Base-by-base conservation (phyloP, 2,329 filamentous ascomycete genomes). In the Exophiala lecanii-corni region DNA sequence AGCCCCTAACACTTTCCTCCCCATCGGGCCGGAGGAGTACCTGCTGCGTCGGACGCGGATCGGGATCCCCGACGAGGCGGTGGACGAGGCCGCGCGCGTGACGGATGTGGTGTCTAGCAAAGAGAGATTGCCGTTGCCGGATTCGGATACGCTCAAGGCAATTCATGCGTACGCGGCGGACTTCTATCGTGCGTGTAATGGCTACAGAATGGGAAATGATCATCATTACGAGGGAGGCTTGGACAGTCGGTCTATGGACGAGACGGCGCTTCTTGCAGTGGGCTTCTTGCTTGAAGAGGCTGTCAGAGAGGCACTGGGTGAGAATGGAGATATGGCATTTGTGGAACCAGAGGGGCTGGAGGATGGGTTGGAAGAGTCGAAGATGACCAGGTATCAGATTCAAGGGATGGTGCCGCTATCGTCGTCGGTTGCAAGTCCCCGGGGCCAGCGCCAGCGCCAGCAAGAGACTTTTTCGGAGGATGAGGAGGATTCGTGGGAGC, bases 271-370 rank as follows among this genome's bases (percentile, higher is more conserved):
- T 42, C 68, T 82, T 51, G 76, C 77, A 1, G 58, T 81, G 53
- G 77, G 78, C 0, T 73, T 82, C 10, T 54, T 83, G 23, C 57
- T 82, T 18, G 79, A 83, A 60, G 79, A 82, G 57, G 66, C 72
- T 16, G 69, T 70, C 0, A 66, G 62, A 30, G 69, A 74, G 31
- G 56, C 65, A 3, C 57, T 82, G 13, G 78, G 76, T 2, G 64
- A 74, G 37, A 79, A 72, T 2, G 79, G 78, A 0, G 74, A 82
- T 59, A 58, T 81, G 53, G 73, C 72, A 1, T 70, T 82, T 41
- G 65, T 77, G 2, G 76, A 81, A 54, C 67, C 64, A 6, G 64
- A 68, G 45, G 60, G 56, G 6, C 31, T 45, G 5, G 47, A 53
- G n/a, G 17, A 44, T 3, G 43, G 39, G 19, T n/a, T 47, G 32